Percentiles rank a stretch among this genome's conserved stretches.
Conservation (phyloP, 2,329 filamentous ascomycete species). For the Clarireedia homoeocarpa region DNA sequence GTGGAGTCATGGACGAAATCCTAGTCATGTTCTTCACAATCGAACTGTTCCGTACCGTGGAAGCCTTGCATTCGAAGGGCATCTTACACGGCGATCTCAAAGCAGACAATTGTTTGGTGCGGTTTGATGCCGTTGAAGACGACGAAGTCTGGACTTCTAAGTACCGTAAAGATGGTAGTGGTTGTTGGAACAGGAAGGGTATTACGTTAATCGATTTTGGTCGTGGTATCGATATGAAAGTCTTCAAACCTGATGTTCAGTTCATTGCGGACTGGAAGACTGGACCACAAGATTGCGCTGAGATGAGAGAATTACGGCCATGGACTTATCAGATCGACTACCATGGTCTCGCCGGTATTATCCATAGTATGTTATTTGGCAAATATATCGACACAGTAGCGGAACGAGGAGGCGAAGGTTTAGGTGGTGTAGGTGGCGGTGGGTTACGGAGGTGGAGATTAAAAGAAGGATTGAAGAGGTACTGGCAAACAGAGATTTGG, state of each 20-base stretch:
- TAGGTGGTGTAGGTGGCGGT: conserved; percentile 43
- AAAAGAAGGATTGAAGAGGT: conserved; percentile 78
- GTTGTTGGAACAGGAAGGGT: conserved; percentile 75
- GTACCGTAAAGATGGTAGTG: conserved; percentile 65
- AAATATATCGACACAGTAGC: conserved; percentile 82
- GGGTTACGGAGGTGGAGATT: conserved; percentile 63
- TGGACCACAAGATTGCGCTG: conserved; percentile 77
- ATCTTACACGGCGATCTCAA: conserved; percentile 93
- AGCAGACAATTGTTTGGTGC: conserved; percentile 87
- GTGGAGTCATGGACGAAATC: conserved; percentile 76
- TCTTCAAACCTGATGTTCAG: conserved; percentile 66
- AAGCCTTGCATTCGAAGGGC: conserved; percentile 71
- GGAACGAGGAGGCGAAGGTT: conserved; percentile 28
- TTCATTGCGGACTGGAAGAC: conserved; percentile 98
- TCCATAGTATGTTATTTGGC: conserved; percentile 86
- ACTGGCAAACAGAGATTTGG: conserved; percentile 97
- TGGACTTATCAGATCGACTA: conserved; percentile 99
- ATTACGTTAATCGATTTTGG: conserved; percentile 91
- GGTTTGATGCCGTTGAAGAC: conserved; percentile 54
- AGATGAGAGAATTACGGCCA: conserved; percentile 87
- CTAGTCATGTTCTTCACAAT: conserved; percentile 94
- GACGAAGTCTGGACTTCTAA: conserved; percentile 45
- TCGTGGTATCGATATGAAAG: conserved; percentile 85
- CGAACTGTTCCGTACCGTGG: conserved; percentile 83
- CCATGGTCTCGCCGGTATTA: conserved; percentile 79